These are phyloP conservation scores for Nepenthes alata DNA, from an alignment of 179 eudicot genomes.

Conservation along the genomic window DNA sequence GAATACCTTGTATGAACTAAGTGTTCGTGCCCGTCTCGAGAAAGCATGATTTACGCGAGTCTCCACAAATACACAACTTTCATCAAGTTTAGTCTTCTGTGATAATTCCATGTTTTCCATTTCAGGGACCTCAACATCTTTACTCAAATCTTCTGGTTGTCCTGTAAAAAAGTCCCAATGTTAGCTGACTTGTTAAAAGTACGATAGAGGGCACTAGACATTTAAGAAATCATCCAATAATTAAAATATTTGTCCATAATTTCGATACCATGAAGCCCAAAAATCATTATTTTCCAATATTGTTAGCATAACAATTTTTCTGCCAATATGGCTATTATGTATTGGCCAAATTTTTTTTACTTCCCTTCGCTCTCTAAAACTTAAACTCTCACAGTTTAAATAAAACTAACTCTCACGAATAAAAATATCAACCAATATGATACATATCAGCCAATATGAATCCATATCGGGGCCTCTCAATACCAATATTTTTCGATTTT, in stretches of 20 bases:
- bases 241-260: not conserved
- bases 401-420: no score
- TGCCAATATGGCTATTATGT: no score
- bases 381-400: no score
- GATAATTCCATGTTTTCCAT: constrained; percentile 31
- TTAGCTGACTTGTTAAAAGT: constrained; percentile 3
- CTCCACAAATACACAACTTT: constrained; percentile 15
- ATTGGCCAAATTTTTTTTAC: no score
- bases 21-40: constrained; percentile 16
- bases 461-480: no score
- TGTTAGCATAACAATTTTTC: no score
- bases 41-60: constrained; percentile 6
- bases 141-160: constrained; percentile 6
- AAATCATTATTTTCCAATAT: no score
- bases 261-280: not conserved
- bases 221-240: not conserved
- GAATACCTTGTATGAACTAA: constrained; percentile 38
- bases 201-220: not conserved
- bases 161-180: constrained; percentile 15
- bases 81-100: constrained; percentile 17
- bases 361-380: no score
- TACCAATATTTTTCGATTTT: no score
- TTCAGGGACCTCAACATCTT: constrained; percentile 14
- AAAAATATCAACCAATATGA: no score
- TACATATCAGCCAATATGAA: no score